Percentiles rank a stretch among this genome's conserved stretches.
These are phyloP conservation scores for Pseudocercospora cruenta DNA, from an alignment of 2,329 filamentous ascomycete species.

Conservation along the genomic window DNA sequence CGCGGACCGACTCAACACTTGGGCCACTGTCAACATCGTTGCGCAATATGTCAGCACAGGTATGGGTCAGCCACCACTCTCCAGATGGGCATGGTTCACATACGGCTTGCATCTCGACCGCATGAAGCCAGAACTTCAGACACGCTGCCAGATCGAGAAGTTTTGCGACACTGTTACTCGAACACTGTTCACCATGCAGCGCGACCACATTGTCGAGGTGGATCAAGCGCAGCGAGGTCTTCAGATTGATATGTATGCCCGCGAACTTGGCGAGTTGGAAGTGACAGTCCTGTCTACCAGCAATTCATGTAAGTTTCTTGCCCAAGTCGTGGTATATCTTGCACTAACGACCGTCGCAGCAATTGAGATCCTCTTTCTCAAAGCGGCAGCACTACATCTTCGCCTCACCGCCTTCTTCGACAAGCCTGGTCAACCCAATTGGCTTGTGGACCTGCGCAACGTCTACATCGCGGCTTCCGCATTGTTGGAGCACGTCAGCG, in stretches of 20 bases:
- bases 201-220: constrained; percentile 65
- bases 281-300: constrained; percentile 40
- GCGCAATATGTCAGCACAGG: constrained; percentile 80
- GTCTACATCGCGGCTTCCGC: constrained; percentile 72
- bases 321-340: too few species aligned
- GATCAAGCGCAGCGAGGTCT: constrained; percentile 42
- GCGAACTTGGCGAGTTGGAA: constrained; percentile 43
- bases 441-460: constrained; percentile 74
- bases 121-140: constrained; percentile 64
- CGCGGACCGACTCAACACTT: constrained; percentile 76
- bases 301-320: constrained; percentile 32
- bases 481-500: constrained; percentile 73
- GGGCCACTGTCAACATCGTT: constrained; percentile 84
- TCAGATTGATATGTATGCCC: constrained; percentile 42
- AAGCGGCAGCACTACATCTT: constrained; percentile 74
- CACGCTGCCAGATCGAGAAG: constrained; percentile 70
- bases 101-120: constrained; percentile 73
- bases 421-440: constrained; percentile 70
- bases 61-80: constrained; percentile 72
- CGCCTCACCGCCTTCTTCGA: constrained; percentile 81
- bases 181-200: constrained; percentile 77
- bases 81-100: constrained; percentile 61
- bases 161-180: constrained; percentile 79
- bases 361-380: constrained; percentile 64
- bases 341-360: constrained; percentile 36